These are phyloP conservation scores for Dichomitus squalens DNA, from an alignment of 1,284 basidiomycete genomes.

Conservation along the genomic window DNA sequence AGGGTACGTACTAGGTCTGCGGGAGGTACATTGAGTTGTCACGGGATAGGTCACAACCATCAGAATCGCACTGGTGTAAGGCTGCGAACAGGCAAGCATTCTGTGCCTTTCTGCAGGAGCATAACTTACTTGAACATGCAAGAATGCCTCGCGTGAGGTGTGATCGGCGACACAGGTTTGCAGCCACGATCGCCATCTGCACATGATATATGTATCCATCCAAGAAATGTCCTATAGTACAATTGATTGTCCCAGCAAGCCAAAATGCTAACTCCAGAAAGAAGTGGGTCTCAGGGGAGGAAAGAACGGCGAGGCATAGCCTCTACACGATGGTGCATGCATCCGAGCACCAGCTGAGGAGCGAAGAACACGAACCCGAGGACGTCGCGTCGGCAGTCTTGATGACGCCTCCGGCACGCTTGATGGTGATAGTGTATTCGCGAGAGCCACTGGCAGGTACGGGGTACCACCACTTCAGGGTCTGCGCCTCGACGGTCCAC, in stretches of 20 bases:
- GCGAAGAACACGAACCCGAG: slow-evolving; percentile 1
- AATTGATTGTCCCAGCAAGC: not conserved
- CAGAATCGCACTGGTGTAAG: not conserved
- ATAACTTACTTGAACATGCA: not conserved
- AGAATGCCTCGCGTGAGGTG: not conserved
- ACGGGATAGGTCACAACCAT: not conserved
- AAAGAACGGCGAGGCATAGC: not conserved
- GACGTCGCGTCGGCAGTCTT: slow-evolving; percentile 32
- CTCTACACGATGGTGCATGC: not conserved
- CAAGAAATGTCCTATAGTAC: not conserved
- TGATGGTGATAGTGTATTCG: slow-evolving; percentile 70
- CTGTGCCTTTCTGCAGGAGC: not conserved
- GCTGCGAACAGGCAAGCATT: not conserved
- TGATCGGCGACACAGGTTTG: not conserved
- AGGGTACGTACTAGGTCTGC: not conserved
- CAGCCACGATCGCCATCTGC: not conserved
- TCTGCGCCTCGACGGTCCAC: slow-evolving; percentile 72
- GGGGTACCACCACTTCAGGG: slow-evolving; percentile 85
- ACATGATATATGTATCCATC: not conserved
- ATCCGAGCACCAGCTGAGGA: not conserved
- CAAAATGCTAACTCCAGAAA: not conserved
- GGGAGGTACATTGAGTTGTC: not conserved
- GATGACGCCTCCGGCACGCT: slow-evolving; percentile 63
- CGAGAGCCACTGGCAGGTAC: slow-evolving; percentile 53
- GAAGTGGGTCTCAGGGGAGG: not conserved